Evolutionary conservation across 805 yeast species (phyloP), one percentile per base, ranked within the genome.

Genomic region (Barnettozyma populi): DNA sequence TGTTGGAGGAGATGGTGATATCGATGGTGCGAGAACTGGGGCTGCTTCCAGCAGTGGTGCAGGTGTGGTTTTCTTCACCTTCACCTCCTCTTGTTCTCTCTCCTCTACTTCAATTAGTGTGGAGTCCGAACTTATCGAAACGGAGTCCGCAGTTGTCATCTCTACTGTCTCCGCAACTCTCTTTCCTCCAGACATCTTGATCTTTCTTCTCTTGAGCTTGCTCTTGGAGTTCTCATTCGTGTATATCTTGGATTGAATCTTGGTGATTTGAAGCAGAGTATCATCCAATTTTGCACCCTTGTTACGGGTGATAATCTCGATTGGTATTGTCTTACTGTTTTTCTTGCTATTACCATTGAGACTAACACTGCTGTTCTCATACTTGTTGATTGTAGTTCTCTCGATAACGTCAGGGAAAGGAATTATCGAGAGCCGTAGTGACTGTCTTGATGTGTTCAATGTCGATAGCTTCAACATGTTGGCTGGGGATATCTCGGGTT

Each of bases 401-500:
- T 79, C 83, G 18, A 82, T 73, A 3, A 80, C 74, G 51, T 77
- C 79, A 24, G 72, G 73, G 52, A 84, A 75, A 29, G 71, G 68
- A 4, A 86, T 81, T 1, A 86, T 75, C 23, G 77, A 73, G 42
- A 92, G 64, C n/a, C 86, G 79, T 51, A 92, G 71, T 0, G 97
- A 87, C 54, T 86, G 89, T 53, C 97, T 77, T 2, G 92, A 81
- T 14, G 84, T 79, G 42, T 80, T 77, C 49, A 92, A 69, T 5
- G 86, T 75, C 1, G 86, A 76, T 13, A 90, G 71, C 57, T 84
- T 75, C 60, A 81, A 71, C 73, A 82, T 75, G 53, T 81, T 83
- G 9, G 83, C 82, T 2, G 87, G 79, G 4, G 86, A 76, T 16
- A 84, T 70, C 44, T 79, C 78, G n/a, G 82, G 81, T 43, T 74